Evolutionary conservation across 164 flowering plant species (phyloP).

Genomic region (Vitis amurensis): DNA sequence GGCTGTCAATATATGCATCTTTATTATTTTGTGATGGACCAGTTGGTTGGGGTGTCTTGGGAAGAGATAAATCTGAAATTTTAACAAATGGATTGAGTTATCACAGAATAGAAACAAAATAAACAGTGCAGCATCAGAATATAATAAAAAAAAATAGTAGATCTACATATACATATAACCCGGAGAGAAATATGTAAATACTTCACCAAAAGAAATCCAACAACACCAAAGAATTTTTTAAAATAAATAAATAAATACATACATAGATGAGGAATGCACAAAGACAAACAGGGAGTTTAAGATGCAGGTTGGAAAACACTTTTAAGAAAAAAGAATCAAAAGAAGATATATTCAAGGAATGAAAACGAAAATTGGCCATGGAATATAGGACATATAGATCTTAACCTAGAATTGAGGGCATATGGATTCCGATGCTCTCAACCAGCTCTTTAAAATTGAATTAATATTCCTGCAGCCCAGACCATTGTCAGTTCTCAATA

Average conservation of each 20-base stretch:
- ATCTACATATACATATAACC: background rate
- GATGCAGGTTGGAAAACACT: background rate
- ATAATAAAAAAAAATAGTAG: background rate
- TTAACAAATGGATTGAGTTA: background rate
- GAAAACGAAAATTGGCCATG: constrained; percentile 13
- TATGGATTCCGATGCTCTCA: constrained; percentile 45
- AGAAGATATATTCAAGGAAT: background rate
- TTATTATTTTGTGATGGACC: constrained; percentile 16
- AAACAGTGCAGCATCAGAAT: no score
- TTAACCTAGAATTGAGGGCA: constrained; percentile 45
- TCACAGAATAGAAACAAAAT: background rate
- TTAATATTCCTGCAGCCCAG: constrained; percentile 56
- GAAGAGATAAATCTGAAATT: constrained; percentile 25
- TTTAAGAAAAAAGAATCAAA: background rate
- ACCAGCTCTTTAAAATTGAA: constrained; percentile 49
- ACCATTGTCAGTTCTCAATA: constrained; percentile 36
- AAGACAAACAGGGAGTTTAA: background rate
- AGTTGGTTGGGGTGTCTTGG: constrained; percentile 13
- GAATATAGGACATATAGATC: constrained; percentile 28
- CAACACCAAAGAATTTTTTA: no score
- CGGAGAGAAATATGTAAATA: background rate
- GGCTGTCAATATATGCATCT: constrained; percentile 14
- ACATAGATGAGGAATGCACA: no score
- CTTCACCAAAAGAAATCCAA: background rate
- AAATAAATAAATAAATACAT: no score